phyloP scores from a whole-genome alignment of 2,329 filamentous ascomycete species.

The Aspergillus sp. region DNA sequence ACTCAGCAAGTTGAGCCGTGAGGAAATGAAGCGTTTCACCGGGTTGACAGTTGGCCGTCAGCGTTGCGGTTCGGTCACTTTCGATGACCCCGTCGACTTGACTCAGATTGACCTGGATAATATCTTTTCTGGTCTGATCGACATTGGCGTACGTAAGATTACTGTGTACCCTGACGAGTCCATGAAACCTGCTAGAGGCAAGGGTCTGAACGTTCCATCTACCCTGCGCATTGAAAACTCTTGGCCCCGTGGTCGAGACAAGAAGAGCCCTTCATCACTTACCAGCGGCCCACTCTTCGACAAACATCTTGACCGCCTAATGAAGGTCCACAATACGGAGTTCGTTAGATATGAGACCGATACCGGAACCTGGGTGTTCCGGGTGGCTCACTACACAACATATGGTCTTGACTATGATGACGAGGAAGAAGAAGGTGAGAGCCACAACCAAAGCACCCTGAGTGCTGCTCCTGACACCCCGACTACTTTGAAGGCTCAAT shows the following conservation, averaged over 20 bases:
- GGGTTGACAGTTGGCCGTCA: constrained; percentile 80
- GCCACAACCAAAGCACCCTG: constrained; percentile 52
- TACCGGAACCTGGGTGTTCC: constrained; percentile 86
- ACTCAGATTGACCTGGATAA: constrained; percentile 75
- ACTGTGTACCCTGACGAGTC: constrained; percentile 79
- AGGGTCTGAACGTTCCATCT: constrained; percentile 88
- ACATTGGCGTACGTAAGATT: constrained; percentile 72
- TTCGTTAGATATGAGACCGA: constrained; percentile 78
- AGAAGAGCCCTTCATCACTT: constrained; percentile 55
- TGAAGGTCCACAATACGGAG: constrained; percentile 73
- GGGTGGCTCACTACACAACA: constrained; percentile 93
- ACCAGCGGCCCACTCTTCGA: constrained; percentile 66
- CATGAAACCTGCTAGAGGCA: constrained; percentile 80
- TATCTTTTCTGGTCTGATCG: constrained; percentile 74
- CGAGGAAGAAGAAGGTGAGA: constrained; percentile 61
- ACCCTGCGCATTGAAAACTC: constrained; percentile 87
- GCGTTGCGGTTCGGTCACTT: constrained; percentile 77
- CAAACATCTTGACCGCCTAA: constrained; percentile 79
- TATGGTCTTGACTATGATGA: constrained; percentile 86
- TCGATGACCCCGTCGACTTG: constrained; percentile 80
- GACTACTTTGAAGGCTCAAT: constrained; percentile 43
- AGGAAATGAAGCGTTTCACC: constrained; percentile 71
- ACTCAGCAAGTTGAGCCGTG: constrained; percentile 74
- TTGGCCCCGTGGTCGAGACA: constrained; percentile 74
- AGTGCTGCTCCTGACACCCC: constrained; percentile 53